These are phyloP conservation scores for Coemansia furcata DNA, from an alignment of 192 early-diverging fungal species.

Conservation along the genomic window DNA sequence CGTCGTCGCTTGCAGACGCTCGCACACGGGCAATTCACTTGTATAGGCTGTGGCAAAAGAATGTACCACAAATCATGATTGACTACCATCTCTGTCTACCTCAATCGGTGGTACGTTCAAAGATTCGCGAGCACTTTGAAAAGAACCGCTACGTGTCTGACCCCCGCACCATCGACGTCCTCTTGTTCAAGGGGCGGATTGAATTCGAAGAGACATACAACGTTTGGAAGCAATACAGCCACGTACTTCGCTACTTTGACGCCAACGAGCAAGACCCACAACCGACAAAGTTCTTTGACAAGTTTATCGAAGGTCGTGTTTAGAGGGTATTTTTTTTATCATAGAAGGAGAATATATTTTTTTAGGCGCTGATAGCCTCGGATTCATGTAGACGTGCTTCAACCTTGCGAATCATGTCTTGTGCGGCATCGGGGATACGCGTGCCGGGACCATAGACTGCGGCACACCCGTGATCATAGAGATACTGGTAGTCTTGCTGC, in stretches of 20 bases:
- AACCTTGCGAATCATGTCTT: conserved; percentile 76
- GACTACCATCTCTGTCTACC: conserved; percentile 75
- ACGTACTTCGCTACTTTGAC: conserved; percentile 84
- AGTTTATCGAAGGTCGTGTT: conserved; percentile 68
- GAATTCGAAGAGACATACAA: conserved; percentile 91
- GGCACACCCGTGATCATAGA: conserved; percentile 76
- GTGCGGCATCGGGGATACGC: conserved; percentile 78
- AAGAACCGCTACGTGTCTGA: conserved; percentile 78
- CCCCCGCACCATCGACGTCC: conserved; percentile 72
- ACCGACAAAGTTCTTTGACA: conserved; percentile 72
- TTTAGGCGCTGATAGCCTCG: conserved; percentile 3
- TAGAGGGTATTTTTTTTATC: conserved; percentile 1
- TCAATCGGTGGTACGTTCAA: conserved; percentile 66
- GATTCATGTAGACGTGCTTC: conserved; percentile 31
- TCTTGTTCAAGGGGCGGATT: conserved; percentile 82
- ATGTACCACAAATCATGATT: conserved; percentile 67
- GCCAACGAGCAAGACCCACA: conserved; percentile 69
- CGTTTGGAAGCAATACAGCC: conserved; percentile 88
- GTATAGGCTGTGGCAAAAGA: conserved; percentile 69
- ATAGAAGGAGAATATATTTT: not conserved
- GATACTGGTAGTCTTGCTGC: conserved; percentile 81
- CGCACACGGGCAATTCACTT: conserved; percentile 61
- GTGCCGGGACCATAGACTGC: conserved; percentile 89
- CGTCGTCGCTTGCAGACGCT: conserved; percentile 62
- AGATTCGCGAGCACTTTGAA: conserved; percentile 89